Evolutionary conservation across 2,329 filamentous ascomycete species (phyloP).

Genomic region (Parasarocladium wereldwijsianum): DNA sequence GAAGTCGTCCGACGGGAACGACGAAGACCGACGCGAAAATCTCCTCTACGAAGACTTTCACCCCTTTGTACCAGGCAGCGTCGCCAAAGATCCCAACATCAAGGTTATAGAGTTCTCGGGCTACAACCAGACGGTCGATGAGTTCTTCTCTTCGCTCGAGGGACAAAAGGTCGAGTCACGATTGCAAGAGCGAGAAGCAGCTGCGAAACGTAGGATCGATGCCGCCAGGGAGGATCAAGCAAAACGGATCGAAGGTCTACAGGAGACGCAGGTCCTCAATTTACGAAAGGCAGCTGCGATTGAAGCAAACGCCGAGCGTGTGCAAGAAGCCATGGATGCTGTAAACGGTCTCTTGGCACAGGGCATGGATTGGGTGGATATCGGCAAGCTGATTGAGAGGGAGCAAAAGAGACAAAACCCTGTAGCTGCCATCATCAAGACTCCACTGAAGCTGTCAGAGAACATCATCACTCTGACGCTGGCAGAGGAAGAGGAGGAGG

Average conservation of each 20-base stretch:
- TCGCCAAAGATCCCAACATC: constrained; percentile 49
- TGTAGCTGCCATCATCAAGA: constrained; percentile 72
- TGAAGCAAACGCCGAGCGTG: constrained; percentile 76
- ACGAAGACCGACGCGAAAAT: constrained; percentile 25
- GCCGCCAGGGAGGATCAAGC: constrained; percentile 72
- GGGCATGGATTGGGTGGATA: constrained; percentile 96
- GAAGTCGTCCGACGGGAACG: constrained; percentile 8
- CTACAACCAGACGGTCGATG: constrained; percentile 88
- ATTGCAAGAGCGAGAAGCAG: constrained; percentile 66
- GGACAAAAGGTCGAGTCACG: constrained; percentile 81
- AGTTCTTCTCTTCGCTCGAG: constrained; percentile 94
- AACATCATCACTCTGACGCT: constrained; percentile 74
- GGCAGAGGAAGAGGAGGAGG: constrained; percentile 51
- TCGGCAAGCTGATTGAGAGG: constrained; percentile 73
- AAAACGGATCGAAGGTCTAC: constrained; percentile 70
- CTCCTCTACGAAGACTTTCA: constrained; percentile 90
- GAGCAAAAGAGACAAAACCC: constrained; percentile 71
- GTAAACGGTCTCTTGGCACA: constrained; percentile 84
- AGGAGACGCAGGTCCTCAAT: constrained; percentile 69
- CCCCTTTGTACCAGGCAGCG: constrained; percentile 74
- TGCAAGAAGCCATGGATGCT: constrained; percentile 84
- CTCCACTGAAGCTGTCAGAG: constrained; percentile 80
- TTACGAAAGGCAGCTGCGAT: constrained; percentile 81
- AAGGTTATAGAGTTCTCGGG: constrained; percentile 64
- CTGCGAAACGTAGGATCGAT: constrained; percentile 72